A percentile compares a stretch with the other conserved stretches of the same genome.
Conservation (phyloP, 441 rosid species). For the Pelargonium myrrhifolium region DNA sequence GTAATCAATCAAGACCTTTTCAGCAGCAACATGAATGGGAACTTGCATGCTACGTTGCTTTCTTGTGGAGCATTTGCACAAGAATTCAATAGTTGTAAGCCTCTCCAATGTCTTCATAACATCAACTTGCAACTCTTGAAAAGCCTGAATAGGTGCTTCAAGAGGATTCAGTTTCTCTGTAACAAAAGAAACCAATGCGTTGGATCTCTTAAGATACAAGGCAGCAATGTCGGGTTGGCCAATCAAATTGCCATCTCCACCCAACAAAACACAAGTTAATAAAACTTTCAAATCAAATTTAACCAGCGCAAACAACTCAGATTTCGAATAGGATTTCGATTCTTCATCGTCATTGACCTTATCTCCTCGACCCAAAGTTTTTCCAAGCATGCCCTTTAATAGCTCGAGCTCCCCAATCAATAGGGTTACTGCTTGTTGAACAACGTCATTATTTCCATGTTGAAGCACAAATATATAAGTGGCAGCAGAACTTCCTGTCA, state of each 20-base stretch:
- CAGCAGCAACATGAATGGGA: slow-evolving; percentile 33
- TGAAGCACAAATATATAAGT: slow-evolving; percentile 91
- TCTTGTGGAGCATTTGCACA: slow-evolving; percentile 47
- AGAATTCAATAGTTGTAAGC: slow-evolving; percentile 63
- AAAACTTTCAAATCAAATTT: slow-evolving; percentile 91
- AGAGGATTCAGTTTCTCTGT: slow-evolving; percentile 73
- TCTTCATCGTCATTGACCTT: slow-evolving; percentile 28
- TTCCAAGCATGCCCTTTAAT: slow-evolving; percentile 54
- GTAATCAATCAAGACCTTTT: slow-evolving; percentile 24
- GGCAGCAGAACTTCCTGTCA: slow-evolving; percentile 88
- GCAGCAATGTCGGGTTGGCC: slow-evolving; percentile 51
- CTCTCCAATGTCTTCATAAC: slow-evolving; percentile 57
- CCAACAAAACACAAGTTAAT: slow-evolving; percentile 56
- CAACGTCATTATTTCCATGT: slow-evolving; percentile 74
- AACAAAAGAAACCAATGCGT: slow-evolving; percentile 54
- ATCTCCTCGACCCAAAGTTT: slow-evolving; percentile 31
- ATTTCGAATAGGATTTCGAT: slow-evolving; percentile 46
- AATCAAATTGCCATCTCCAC: slow-evolving; percentile 43
- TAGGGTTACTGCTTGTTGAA: slow-evolving; percentile 56
- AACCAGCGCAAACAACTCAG: slow-evolving; percentile 63
- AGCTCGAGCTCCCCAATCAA: slow-evolving; percentile 60
- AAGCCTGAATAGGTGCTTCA: slow-evolving; percentile 41
- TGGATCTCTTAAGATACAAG: slow-evolving; percentile 67
- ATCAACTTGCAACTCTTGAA: slow-evolving; percentile 70
- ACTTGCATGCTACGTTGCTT: slow-evolving; percentile 27